phyloP scores from a whole-genome alignment of 2,329 filamentous ascomycete genomes.

The Thelonectria discophora region DNA sequence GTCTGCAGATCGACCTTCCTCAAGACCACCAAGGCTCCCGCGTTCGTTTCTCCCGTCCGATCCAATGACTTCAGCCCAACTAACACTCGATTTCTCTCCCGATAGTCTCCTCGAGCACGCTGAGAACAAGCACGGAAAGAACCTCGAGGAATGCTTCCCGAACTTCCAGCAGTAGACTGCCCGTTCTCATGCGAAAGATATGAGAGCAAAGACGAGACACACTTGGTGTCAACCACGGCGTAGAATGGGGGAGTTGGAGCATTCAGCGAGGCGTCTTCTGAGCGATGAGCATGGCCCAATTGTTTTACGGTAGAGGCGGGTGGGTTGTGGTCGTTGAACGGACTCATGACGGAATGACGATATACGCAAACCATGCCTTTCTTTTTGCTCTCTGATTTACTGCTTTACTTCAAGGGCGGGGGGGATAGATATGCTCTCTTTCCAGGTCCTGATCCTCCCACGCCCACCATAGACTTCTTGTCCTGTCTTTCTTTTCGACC shows the following conservation, averaged over 20 bases:
- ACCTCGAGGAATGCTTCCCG: constrained; percentile 76
- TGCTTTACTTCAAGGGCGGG: constrained; percentile 9
- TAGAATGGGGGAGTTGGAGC: constrained; percentile 15
- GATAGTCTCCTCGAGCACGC: constrained; percentile 74
- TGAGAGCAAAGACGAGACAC: background rate
- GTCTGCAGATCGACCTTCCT: constrained; percentile 82
- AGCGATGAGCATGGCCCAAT: background rate
- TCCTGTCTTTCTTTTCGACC: background rate
- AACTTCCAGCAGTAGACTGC: constrained; percentile 45
- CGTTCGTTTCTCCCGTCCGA: constrained; percentile 56
- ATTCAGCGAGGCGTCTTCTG: constrained; percentile 23
- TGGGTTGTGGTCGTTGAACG: constrained; percentile 14
- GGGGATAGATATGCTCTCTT: constrained; percentile 15
- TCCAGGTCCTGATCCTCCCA: constrained; percentile 22
- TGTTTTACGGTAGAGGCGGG: constrained; percentile 8
- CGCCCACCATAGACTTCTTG: constrained; percentile 16
- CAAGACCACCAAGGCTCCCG: constrained; percentile 77
- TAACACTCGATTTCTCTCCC: constrained; percentile 19
- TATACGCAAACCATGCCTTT: constrained; percentile 16
- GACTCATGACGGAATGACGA: constrained; percentile 22
- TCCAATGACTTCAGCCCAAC: constrained; percentile 4
- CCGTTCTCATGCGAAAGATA: background rate
- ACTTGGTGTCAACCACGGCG: constrained; percentile 19
- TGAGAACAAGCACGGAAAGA: constrained; percentile 79
- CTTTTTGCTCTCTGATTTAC: constrained; percentile 16